Base-by-base conservation (phyloP, 164 flowering plant species). In the Berberis thunbergii region DNA sequence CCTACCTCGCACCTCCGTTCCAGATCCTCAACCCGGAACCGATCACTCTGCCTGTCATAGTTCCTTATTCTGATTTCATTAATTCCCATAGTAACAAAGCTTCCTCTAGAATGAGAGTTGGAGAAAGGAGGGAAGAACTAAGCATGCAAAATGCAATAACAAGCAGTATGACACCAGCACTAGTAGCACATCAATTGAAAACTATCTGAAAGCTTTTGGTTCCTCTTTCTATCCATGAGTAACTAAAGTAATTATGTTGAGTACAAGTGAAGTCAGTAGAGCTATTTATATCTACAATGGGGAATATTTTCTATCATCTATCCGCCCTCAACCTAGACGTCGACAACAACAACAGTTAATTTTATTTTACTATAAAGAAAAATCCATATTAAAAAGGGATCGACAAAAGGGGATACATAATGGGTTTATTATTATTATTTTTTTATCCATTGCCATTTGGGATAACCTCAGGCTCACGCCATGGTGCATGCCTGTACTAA, bases 1-100 rank as follows among this genome's bases (percentile, higher is more conserved):
- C 91, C 87, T 64, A 88, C 86, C 63, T 76, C 84, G 50, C 91
- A 88, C 50, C 77, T 75, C 59, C 81, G 67, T 67, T 88, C 89
- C 1, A 88, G 77, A 13, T 75, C 82, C 65, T 82, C 87, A 11
- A 87, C 80, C 61, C 72, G 61, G 39, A 59, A 74, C 63, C 70
- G 64, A 65, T 86, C 82, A 3, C 57, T 75, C 54, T 69, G 62
- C 53, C 57, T 67, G 40, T 80, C 74, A 49, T 81, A 86, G 76
- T 70, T 80, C 68, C 89, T 66, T 59, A 84, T 77, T 64, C 45
- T 71, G 50, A 76, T 39, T 70, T 76, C 72, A 43, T 64, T 65
- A 12, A 56, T 52, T 61, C 68, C 73, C 80, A 73, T 70, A 49
- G 5, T 55, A 7, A n/a, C 45, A 46, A 54, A 54, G 43, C 2